These are phyloP conservation scores for Fonsecaea nubica DNA, from an alignment of 2,329 filamentous ascomycete genomes.

Conservation along the genomic window DNA sequence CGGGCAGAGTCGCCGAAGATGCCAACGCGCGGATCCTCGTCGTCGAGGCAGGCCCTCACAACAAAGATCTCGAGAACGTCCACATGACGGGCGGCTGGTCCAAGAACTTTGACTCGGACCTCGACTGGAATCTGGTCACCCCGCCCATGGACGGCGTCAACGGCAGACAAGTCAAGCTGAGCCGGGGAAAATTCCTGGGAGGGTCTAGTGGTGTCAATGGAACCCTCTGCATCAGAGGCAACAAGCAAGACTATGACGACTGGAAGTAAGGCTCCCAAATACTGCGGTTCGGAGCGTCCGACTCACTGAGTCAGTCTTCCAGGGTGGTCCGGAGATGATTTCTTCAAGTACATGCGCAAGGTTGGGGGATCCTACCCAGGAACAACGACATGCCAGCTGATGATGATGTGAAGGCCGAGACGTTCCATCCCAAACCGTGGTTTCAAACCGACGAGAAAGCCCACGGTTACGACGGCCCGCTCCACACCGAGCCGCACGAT, in stretches of 20 bases:
- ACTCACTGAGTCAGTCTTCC: conserved; percentile 53
- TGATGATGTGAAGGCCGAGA: conserved; percentile 60
- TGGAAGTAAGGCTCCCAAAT: conserved; percentile 58
- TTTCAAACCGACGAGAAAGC: conserved; percentile 57
- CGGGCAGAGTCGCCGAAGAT: conserved; percentile 56
- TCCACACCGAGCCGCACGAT: conserved; percentile 65
- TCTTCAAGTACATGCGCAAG: conserved; percentile 65
- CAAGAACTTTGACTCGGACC: conserved; percentile 51
- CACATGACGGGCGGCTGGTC: conserved; percentile 55
- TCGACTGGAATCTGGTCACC: conserved; percentile 55
- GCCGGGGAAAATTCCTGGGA: conserved; percentile 52
- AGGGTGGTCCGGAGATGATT: conserved; percentile 61
- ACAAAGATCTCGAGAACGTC: conserved; percentile 53
- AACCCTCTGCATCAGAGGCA: conserved; percentile 53
- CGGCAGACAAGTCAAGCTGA: conserved; percentile 51
- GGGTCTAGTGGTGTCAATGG: conserved; percentile 56
- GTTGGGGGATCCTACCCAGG: conserved; percentile 48
- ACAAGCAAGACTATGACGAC: conserved; percentile 59
- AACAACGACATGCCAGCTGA: conserved; percentile 1
- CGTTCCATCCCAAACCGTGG: conserved; percentile 65
- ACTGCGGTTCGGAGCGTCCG: neutral
- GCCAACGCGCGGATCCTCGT: conserved; percentile 51
- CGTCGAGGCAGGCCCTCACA: conserved; percentile 58
- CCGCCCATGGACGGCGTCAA: conserved; percentile 50
- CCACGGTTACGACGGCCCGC: conserved; percentile 60